Evolutionary conservation across 176 grass and related monocot genomes (phyloP).

Genomic region (Bolboschoenus planiculmis): DNA sequence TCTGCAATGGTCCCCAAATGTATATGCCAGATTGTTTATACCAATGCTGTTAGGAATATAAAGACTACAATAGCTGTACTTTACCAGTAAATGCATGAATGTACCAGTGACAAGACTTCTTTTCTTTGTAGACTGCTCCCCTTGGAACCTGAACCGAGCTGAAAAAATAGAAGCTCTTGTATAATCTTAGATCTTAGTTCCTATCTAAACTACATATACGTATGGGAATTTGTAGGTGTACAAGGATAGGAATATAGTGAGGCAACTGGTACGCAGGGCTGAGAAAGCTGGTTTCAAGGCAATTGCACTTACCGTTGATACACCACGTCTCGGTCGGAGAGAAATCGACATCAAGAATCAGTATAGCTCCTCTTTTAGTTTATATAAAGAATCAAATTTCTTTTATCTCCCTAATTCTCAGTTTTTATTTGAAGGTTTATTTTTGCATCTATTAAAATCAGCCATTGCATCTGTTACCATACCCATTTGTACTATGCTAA

Average conservation of each 20-base stretch:
- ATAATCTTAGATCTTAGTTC: background rate
- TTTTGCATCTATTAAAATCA: background rate
- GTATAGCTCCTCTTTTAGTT: conserved; percentile 23
- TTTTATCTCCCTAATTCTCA: background rate
- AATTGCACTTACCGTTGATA: conserved; percentile 82
- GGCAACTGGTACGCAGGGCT: conserved; percentile 67
- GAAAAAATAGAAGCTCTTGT: background rate
- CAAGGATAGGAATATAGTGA: conserved; percentile 80
- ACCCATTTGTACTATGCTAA: background rate
- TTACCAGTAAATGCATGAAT: background rate
- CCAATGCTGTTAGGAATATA: background rate
- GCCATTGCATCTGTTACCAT: background rate
- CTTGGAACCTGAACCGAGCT: background rate
- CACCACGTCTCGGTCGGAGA: conserved; percentile 72
- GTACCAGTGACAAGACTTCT: background rate
- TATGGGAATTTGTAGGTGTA: conserved; percentile 45
- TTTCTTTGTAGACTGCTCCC: background rate
- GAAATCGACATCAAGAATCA: conserved; percentile 96
- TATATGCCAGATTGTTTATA: background rate
- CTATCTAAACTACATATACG: background rate
- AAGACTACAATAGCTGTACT: background rate
- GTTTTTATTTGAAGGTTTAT: background rate
- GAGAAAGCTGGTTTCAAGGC: conserved; percentile 93
- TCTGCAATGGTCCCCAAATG: background rate
- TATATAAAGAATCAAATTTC: background rate